Evolutionary conservation across 495 filamentous ascomycete species (phyloP).

Genomic region (Daldinia bambusicola): DNA sequence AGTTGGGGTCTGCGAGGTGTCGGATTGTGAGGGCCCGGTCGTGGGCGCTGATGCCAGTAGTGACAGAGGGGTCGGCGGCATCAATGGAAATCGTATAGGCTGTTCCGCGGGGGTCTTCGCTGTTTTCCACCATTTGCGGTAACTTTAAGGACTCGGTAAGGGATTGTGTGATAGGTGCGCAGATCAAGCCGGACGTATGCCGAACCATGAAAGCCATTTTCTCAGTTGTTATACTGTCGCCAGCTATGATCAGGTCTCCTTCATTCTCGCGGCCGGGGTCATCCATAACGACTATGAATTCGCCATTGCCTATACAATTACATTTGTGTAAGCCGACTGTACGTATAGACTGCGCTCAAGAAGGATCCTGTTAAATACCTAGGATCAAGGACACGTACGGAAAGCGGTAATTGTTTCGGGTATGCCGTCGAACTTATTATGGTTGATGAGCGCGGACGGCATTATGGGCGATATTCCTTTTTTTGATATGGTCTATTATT

Average conservation of each 20-base stretch:
- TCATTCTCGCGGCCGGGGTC: slow-evolving; percentile 92
- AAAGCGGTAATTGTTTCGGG: slow-evolving; percentile 86
- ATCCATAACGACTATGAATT: slow-evolving; percentile 97
- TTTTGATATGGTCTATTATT: neutral
- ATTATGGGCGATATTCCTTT: slow-evolving; percentile 44
- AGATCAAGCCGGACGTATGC: slow-evolving; percentile 88
- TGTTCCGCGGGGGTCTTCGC: slow-evolving; percentile 85
- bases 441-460: slow-evolving; percentile 54
- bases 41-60: slow-evolving; percentile 89
- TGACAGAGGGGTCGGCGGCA: slow-evolving; percentile 73
- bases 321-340: slow-evolving; percentile 12
- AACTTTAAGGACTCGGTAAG: slow-evolving; percentile 75
- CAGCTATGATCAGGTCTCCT: slow-evolving; percentile 96
- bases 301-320: slow-evolving; percentile 71
- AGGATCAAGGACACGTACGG: slow-evolving; percentile 64
- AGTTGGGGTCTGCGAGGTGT: slow-evolving; percentile 73
- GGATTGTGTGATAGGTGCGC: slow-evolving; percentile 78
- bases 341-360: slow-evolving; percentile 2
- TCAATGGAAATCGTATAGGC: slow-evolving; percentile 94
- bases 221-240: slow-evolving; percentile 81
- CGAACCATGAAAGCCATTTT: slow-evolving; percentile 97
- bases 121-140: slow-evolving; percentile 87
- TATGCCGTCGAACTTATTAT: slow-evolving; percentile 80
- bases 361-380: slow-evolving; percentile 9
- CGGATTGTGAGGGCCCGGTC: slow-evolving; percentile 87